Evolutionary conservation across 257 asterid genomes (phyloP), one percentile per base, ranked within the genome.

Genomic region (Avicennia marina): DNA sequence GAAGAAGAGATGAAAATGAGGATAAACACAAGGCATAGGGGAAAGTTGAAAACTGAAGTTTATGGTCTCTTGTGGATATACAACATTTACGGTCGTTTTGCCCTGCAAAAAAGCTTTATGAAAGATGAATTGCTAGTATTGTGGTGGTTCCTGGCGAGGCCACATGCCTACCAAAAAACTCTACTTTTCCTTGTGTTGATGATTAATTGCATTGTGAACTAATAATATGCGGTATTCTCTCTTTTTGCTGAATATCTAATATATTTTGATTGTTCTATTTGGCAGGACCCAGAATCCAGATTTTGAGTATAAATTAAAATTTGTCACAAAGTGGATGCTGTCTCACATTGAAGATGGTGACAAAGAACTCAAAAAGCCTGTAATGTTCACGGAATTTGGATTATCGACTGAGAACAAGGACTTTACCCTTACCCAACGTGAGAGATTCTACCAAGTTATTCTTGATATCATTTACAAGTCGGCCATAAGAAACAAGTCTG

Each of bases 301-400:
- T 9, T 90, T 86, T 10, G 95, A 84, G 53, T 79, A 82, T 24
- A 84, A 84, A 65, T 67, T 93, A 29, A 84, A 84, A 52, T 93
- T 75, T 56, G 93, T 74, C 3, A 41, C 82, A 38, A 93, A 79
- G 68, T 93, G 99, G 99, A 81, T 86, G 89, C 58, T 82, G 6
- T 93, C 99, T 11, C 99, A 93, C 87, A 84, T 93, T n/a, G 99
- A 93, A 71, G 99, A 93, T 38, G 96, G 99, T 2, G 97, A 93
- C 69, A 82, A 71, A 58, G 96, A 86, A 65, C 94, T 93, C 55
- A 89, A 79, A 48, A 93, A 89, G 65, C 99, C 99, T 0, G 73
- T 93, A 18, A 64, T 86, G 72, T 86, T 93, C 79, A 89, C 97
- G 0, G 97, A 89, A 65, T 93, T 93, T 21, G 99, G 99, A 41